Base-by-base conservation (phyloP, 768 basidiomycete species). In the Hygrophorus pudorinus region DNA sequence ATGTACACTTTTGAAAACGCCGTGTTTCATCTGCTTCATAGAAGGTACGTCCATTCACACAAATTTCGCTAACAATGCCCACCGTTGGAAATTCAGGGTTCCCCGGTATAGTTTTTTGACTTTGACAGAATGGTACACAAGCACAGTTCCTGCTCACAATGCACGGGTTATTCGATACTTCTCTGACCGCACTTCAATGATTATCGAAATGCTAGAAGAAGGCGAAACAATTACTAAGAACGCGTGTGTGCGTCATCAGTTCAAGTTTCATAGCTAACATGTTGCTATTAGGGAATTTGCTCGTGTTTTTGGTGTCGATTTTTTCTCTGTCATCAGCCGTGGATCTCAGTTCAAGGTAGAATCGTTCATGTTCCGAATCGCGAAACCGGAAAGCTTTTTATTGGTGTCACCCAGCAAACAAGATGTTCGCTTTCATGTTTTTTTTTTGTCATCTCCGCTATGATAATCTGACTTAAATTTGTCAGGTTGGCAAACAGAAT, bases 321-420 rank as follows among this genome's bases (percentile, higher is more conserved):
- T 97, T 59, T 88, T 83, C 57, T 96, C 92, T 3, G 93, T 97
- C 27, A 76, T 96, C 50, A 91, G 79, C 48, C 79, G 96, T 27
- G 96, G 96, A 0, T 96, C 92, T 1, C 96, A 99, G 56, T 98
- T 91, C 71, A 99, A 98, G 64, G 96, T 98, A 20, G 96, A 99
- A 65, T 92, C 92, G 0, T 94, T 99, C 66, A 84, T 99, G 84
- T 93, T 96, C 60, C 81, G 93, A 14, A 91, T 98, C 38, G 87
- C 88, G 13, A 98, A 98, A 60, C 92, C 96, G 0, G 96, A 98
- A 59, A 86, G 75, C 51, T 92, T 92, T 51, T 76, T 97, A 16
- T 66, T 99, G 4, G 65, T 94, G 10, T 97, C 94, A 0, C 96
- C 96, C 0, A 93, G 82, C 50, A 85, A 79, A 60, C 67, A 73